These are phyloP conservation scores for Coniosporium tulheliwenetii DNA, from an alignment of 2,329 filamentous ascomycete genomes.

Conservation along the genomic window DNA sequence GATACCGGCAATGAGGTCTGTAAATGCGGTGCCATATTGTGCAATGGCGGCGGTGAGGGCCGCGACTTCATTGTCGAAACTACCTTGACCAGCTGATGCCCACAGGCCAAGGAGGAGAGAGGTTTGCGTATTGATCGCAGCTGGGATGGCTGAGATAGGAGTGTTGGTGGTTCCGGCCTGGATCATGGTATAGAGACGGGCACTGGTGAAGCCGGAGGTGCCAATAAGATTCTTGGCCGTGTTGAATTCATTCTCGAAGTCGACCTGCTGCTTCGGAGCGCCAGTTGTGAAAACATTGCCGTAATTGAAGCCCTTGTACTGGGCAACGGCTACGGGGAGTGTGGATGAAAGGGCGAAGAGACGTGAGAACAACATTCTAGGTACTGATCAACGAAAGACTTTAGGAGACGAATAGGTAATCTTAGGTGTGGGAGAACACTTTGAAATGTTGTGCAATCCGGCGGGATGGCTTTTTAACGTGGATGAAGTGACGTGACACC, in stretches of 20 bases:
- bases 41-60: slow-evolving; percentile 55
- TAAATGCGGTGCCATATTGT: slow-evolving; percentile 52
- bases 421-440: no score
- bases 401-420: no score
- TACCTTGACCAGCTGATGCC: slow-evolving; percentile 51
- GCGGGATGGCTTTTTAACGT: no score
- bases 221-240: slow-evolving; percentile 47
- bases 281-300: slow-evolving; percentile 47
- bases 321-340: slow-evolving; percentile 24
- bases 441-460: no score
- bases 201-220: slow-evolving; percentile 50
- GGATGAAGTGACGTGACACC: no score
- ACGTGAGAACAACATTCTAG: slow-evolving; percentile 5
- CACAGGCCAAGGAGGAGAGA: slow-evolving; percentile 70
- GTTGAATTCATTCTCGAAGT: slow-evolving; percentile 58
- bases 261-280: slow-evolving; percentile 41
- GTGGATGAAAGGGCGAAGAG: slow-evolving; percentile 19
- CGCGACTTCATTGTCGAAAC: slow-evolving; percentile 56
- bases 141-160: slow-evolving; percentile 56
- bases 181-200: slow-evolving; percentile 61
- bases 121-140: slow-evolving; percentile 68
- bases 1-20: slow-evolving; percentile 59
- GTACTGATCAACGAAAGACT: no score
- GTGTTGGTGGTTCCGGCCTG: slow-evolving; percentile 50
- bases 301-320: slow-evolving; percentile 58